Base-by-base conservation (phyloP, 2,329 filamentous ascomycete genomes). In the Apiospora saccharicola region DNA sequence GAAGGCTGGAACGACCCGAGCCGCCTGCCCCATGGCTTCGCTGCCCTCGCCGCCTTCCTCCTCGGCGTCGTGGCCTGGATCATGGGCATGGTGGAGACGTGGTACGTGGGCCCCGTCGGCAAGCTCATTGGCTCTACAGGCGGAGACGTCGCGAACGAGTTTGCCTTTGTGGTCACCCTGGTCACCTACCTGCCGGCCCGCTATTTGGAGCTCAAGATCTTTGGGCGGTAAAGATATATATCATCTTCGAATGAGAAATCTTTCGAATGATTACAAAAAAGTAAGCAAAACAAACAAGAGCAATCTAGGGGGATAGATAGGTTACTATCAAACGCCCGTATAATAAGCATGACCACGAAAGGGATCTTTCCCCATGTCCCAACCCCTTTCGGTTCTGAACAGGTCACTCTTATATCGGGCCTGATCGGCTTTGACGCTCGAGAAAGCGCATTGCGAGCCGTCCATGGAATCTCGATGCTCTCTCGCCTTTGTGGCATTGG, bases 71-170 rank as follows among this genome's bases (percentile, higher is more conserved):
- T 81, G 12, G 68, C 68, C 68, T 10, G 86, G 84, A 82, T 88
- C 30, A 81, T 90, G 77, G 89, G 89, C 1, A 91, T 91, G 89
- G 84, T 84, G 67, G 85, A 90, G 80, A 89, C 86, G 0, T 90
- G 86, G 85, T 89, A 86, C 75, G 80, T 86, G 30, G 87, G 87
- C 0, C 80, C 81, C 2, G 74, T 88, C 69, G 86, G 83, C 0
- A 78, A 76, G 53, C 77, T 81, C 74, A 87, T 88, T 72, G 85
- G 85, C 5, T 78, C 80, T 0, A 74, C 75, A n/a, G 85, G 85
- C 24, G 86, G 85, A 13, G 86, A 88, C 77, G 79, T 88, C 68
- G 87, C 86, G 13, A 88, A 88, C 74, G 82, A 89, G 82, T 80
- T 90, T 61, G 82, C 86, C 0, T 82, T 90, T 57, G 80, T 85